phyloP scores from a whole-genome alignment of 2,329 filamentous ascomycete species.

The Cladosporium sp. region DNA sequence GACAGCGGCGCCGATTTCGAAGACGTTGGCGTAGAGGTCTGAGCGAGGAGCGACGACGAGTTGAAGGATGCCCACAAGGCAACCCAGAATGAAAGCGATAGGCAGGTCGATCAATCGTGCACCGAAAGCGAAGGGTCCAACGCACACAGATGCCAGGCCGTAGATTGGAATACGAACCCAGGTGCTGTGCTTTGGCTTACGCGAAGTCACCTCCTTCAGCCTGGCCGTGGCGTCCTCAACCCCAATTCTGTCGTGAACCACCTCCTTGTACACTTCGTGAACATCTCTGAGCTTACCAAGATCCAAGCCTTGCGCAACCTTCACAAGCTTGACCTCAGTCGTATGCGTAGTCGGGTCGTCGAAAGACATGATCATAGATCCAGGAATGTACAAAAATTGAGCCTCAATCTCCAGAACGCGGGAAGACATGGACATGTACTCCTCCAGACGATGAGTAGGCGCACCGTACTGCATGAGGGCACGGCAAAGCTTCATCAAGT shows the following conservation, averaged over 20 bases:
- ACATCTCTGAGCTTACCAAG: slow-evolving; percentile 67
- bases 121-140: slow-evolving; percentile 74
- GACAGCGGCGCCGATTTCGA: slow-evolving; percentile 44
- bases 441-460: slow-evolving; percentile 83
- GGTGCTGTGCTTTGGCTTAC: slow-evolving; percentile 47
- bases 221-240: slow-evolving; percentile 62
- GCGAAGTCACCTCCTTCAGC: slow-evolving; percentile 57
- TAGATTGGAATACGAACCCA: slow-evolving; percentile 57
- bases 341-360: slow-evolving; percentile 68
- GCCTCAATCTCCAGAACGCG: slow-evolving; percentile 83
- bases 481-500: slow-evolving; percentile 75
- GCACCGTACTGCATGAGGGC: slow-evolving; percentile 87
- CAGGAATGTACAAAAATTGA: slow-evolving; percentile 84
- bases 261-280: slow-evolving; percentile 73
- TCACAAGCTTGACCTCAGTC: slow-evolving; percentile 71
- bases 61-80: slow-evolving; percentile 66
- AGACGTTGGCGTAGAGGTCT: slow-evolving; percentile 56
- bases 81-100: slow-evolving; percentile 68
- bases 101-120: slow-evolving; percentile 73
- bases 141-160: slow-evolving; percentile 67
- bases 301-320: slow-evolving; percentile 62
- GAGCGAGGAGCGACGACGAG: slow-evolving; percentile 68
- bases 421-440: slow-evolving; percentile 86
- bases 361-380: slow-evolving; percentile 92
- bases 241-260: slow-evolving; percentile 67